Evolutionary conservation across 768 basidiomycete species (phyloP), one percentile per base, ranked within the genome.

Genomic region (Hygrophorus pudorinus): DNA sequence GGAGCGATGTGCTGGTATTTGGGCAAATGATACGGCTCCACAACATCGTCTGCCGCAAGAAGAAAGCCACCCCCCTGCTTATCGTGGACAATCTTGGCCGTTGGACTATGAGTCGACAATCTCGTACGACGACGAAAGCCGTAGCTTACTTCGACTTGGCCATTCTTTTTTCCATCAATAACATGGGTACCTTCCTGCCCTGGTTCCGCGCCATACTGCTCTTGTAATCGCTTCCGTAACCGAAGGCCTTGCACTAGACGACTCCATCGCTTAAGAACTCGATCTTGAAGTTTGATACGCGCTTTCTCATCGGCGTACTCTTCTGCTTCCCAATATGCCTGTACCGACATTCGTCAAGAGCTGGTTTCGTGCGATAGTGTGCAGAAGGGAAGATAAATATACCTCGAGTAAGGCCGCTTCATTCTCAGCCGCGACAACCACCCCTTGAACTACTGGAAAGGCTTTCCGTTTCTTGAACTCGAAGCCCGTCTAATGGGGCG

Each of bases 381-480:
- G 9, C n/a, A 20, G 29, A 12, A 24, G 20, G 32, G 24, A 42
- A 28, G 46, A 40, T 20, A 46, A 43, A 59, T 71, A 41, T 58
- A 85, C 93, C 67, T 94, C 87, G 20, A 92, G 61, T 12, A 97
- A 56, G 3, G 71, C 59, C 1, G 68, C 65, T 58, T 90, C 85
- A 51, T 88, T 77, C 60, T 93, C 91, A 31, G 70, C 70, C 12
- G 93, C 88, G 20, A 90, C 71, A 20, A 98, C 91, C 2, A 99
- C 72, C 9, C 94, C 94, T 42, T 81, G 76, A 27, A 94, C 66
- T 47, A 89, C 68, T 3, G 94, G 94, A 47, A 78, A 77, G 0
- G 96, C 94, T 41, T 84, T 75, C 27, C 87, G 81, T 60, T 93
- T 92, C 58, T 81, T 89, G 67, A 98, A 99, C 61, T 97, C 94